Percentiles rank a stretch among this genome's conserved stretches.
phyloP scores from a whole-genome alignment of 768 basidiomycete genomes.

The Leucocoprinus sp. region DNA sequence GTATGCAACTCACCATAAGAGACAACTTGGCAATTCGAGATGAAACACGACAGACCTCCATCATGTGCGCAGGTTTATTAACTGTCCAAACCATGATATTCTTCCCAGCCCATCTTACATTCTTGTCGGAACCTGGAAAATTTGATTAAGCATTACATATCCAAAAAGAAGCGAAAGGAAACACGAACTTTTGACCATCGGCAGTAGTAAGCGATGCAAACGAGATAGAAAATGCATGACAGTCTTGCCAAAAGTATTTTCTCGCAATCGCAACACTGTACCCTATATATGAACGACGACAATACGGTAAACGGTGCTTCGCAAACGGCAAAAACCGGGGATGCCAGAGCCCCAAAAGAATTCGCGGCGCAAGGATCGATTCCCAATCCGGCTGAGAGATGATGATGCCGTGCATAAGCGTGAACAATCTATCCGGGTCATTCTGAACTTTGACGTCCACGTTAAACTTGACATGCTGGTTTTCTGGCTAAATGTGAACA shows the following conservation, averaged over 20 bases:
- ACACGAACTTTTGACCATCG: slow-evolving; percentile 64
- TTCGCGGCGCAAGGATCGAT: slow-evolving; percentile 66
- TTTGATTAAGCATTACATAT: slow-evolving; percentile 23
- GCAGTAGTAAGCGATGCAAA: slow-evolving; percentile 63
- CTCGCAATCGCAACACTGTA: slow-evolving; percentile 61
- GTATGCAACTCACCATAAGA: slow-evolving; percentile 1
- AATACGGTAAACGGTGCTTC: slow-evolving; percentile 68
- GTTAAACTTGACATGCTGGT: slow-evolving; percentile 70
- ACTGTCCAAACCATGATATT: slow-evolving; percentile 95
- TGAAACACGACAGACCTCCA: slow-evolving; percentile 50
- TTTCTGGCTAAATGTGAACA: slow-evolving; percentile 48
- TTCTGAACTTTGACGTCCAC: slow-evolving; percentile 94
- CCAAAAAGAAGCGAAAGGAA: neutral
- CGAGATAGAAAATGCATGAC: slow-evolving; percentile 79
- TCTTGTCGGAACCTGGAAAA: slow-evolving; percentile 63
- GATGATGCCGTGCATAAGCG: slow-evolving; percentile 65
- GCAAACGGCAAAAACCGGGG: slow-evolving; percentile 81
- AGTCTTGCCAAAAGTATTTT: slow-evolving; percentile 84
- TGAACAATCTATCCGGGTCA: slow-evolving; percentile 79
- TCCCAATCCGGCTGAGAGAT: slow-evolving; percentile 63
- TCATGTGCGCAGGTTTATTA: slow-evolving; percentile 82
- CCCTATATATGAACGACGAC: slow-evolving; percentile 82
- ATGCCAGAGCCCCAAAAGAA: slow-evolving; percentile 84
- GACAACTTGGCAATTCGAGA: neutral
- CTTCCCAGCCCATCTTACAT: slow-evolving; percentile 72